Evolutionary conservation across 495 filamentous ascomycete species (phyloP), one percentile per base, ranked within the genome.

Genomic region (Hypoxylon perforatum): DNA sequence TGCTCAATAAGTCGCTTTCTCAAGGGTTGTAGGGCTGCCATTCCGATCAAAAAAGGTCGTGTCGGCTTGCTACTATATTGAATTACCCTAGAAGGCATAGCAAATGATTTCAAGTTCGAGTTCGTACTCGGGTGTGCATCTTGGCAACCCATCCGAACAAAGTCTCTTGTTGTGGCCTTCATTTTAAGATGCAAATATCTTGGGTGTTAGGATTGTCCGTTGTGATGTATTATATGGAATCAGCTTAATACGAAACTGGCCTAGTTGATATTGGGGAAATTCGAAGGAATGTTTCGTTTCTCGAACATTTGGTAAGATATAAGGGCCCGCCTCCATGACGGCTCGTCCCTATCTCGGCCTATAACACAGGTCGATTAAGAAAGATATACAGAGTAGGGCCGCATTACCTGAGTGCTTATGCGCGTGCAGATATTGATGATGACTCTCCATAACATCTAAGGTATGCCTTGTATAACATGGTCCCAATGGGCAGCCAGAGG

Each of bases 331-430:
- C 48, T 67, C 45, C 21, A 46, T 62, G 18, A 50, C 55, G 38
- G 63, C 35, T 57, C 63, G 63, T 61, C 45, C 54, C 61, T 71
- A 71, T 69, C 60, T 71, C 68, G 58, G 64, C 51, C 50, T 52
- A 52, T 70, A 64, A 49, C 22, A 38, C n/a, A 51, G 28, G 41
- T 61, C 44, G 33, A 61, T 41, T 53, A 63, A 61, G 54, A 47
- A 33, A 3, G 15, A 8, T 30, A 35, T 9, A 66, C 15, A 7
- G 49, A 51, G 38, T 22, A 63, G 61, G 61, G 38, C 67, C 60
- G 67, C 35, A 50, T 56, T 67, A 65, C 61, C 63, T 63, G 38
- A 57, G 53, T 59, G 35, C 47, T 55, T 17, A 44, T 39, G 46
- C 39, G 46, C 28, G 46, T 44, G 30, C n/a, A 18, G 5, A 57